Evolutionary conservation across 257 asterid genomes (phyloP).

Genomic region (Solanum commersonii): DNA sequence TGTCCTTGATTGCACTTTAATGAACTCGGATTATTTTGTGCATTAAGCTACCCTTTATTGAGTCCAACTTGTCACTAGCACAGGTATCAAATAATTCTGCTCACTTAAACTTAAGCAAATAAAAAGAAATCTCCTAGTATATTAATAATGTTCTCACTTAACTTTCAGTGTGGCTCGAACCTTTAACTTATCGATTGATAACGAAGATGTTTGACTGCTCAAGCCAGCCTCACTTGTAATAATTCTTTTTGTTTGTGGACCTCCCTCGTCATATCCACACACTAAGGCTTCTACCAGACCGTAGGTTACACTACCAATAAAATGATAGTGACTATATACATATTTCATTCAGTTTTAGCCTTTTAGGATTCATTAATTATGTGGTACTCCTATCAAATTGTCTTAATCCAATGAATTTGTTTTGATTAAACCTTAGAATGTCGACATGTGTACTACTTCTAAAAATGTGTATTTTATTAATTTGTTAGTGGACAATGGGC

Average conservation of each 20-base stretch:
- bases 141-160: not conserved
- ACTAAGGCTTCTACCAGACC: not conserved
- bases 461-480: not conserved
- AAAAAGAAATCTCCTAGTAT: not conserved
- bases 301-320: not conserved
- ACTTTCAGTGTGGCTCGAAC: fast-evolving
- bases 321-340: not conserved
- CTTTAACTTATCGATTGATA: not conserved
- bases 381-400: not conserved
- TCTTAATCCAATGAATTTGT: not conserved
- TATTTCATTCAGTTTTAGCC: not conserved
- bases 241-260: not conserved
- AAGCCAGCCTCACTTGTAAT: not conserved
- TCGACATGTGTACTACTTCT: not conserved
- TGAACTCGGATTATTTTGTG: not conserved
- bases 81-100: not conserved
- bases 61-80: not conserved
- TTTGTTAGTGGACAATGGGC: not conserved
- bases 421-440: not conserved
- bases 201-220: not conserved
- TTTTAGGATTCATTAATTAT: not conserved
- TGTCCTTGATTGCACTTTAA: not conserved
- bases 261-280: not conserved
- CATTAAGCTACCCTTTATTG: not conserved
- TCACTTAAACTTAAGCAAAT: not conserved